Percentiles rank a stretch among this genome's conserved stretches.
phyloP scores from a whole-genome alignment of 148 eudicot species.

The Diospyros lotus region DNA sequence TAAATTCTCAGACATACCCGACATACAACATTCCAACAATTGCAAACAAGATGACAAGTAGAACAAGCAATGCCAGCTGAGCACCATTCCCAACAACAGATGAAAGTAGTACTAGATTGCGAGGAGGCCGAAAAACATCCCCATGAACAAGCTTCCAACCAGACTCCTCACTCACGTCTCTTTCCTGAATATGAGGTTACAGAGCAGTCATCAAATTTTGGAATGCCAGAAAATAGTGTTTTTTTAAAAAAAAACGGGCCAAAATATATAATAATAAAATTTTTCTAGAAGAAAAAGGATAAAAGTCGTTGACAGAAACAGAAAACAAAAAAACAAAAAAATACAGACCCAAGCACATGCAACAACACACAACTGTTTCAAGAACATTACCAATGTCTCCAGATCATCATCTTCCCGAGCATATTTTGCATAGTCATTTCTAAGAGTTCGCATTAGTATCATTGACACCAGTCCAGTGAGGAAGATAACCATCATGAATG shows the following conservation, averaged over 20 bases:
- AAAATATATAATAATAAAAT: neutral
- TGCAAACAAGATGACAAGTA: constrained; percentile 78
- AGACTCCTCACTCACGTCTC: constrained; percentile 93
- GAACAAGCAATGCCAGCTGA: constrained; percentile 73
- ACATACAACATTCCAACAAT: constrained; percentile 79
- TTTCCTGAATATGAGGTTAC: constrained; percentile 47
- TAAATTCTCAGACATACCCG: constrained; percentile 42
- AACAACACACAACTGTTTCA: neutral
- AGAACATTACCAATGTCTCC: constrained; percentile 65
- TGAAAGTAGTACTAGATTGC: constrained; percentile 58
- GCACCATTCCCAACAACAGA: constrained; percentile 90
- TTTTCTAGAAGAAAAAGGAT: neutral
- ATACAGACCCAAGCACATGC: neutral
- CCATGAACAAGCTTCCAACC: constrained; percentile 93
- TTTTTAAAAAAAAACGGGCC: neutral
- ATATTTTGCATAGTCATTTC: constrained; percentile 98
- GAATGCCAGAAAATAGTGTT: neutral
- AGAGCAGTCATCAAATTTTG: neutral
- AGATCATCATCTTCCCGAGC: constrained; percentile 96
- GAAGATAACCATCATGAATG: constrained; percentile 99
- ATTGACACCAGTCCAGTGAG: constrained; percentile 91
- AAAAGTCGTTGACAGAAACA: neutral
- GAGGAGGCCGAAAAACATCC: constrained; percentile 88
- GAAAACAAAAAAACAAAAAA: neutral
- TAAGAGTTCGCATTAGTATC: constrained; percentile 91